phyloP scores from a whole-genome alignment of 2,329 filamentous ascomycete species.

The Talaromyces marneffei region DNA sequence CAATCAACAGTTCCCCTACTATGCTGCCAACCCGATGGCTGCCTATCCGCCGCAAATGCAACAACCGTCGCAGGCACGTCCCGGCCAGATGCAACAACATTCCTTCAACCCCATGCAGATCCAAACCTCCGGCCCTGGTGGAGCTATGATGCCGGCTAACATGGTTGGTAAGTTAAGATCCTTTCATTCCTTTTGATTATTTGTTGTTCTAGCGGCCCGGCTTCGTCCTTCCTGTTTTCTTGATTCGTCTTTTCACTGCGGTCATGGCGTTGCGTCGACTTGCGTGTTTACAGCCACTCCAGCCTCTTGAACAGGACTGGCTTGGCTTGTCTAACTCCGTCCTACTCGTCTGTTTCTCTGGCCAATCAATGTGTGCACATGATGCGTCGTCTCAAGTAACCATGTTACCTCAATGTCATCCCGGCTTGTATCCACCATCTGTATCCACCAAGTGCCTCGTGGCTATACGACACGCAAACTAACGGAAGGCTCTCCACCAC shows the following conservation, averaged over 20 bases:
- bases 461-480: constrained; percentile 9
- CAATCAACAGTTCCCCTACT: constrained; percentile 30
- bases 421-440: constrained; percentile 1
- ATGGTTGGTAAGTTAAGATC: constrained; percentile 21
- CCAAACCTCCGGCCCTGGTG: constrained; percentile 31
- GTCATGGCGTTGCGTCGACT: constrained; percentile 17
- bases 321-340: not conserved
- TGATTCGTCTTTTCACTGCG: not conserved
- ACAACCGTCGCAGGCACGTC: constrained; percentile 16
- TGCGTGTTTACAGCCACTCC: not conserved
- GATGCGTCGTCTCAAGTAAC: constrained; percentile 10
- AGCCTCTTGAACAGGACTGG: not conserved
- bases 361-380: constrained; percentile 8
- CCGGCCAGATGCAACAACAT: constrained; percentile 18
- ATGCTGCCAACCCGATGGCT: constrained; percentile 24
- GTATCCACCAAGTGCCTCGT: constrained; percentile 14
- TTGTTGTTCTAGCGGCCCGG: not conserved
- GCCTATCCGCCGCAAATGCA: constrained; percentile 21
- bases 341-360: not conserved
- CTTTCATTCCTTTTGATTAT: not conserved
- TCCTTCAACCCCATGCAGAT: constrained; percentile 30
- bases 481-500: constrained; percentile 14
- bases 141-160: constrained; percentile 35
- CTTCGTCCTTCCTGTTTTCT: not conserved
- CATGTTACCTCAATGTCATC: not conserved